Evolutionary conservation across 495 filamentous ascomycete species (phyloP).

Genomic region (Wilcoxina mikolae): DNA sequence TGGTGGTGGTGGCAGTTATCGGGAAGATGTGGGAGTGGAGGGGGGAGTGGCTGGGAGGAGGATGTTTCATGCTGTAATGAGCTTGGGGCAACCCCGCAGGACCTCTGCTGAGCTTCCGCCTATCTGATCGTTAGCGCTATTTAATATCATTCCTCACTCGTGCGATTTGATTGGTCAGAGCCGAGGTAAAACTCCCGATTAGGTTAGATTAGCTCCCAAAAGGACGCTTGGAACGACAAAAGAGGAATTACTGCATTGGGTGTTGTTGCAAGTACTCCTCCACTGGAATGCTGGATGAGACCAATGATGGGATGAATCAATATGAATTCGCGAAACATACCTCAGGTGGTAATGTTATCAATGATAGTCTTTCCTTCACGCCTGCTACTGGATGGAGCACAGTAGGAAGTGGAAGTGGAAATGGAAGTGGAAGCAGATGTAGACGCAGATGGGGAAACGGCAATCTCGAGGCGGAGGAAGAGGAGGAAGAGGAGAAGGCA

Average conservation of each 20-base stretch:
- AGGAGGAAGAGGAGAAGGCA: not conserved
- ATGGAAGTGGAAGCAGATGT: not conserved
- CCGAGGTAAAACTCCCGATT: not conserved
- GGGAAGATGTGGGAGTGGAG: not conserved
- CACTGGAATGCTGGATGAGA: not conserved
- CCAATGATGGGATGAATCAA: not conserved
- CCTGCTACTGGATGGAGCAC: not conserved
- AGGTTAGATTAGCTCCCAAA: not conserved
- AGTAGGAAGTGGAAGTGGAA: not conserved
- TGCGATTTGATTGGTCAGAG: not conserved
- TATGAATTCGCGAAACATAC: too few species aligned
- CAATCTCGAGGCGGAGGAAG: not conserved
- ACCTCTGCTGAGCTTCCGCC: not conserved
- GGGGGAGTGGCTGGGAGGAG: not conserved
- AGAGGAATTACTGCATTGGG: not conserved
- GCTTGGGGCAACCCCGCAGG: not conserved
- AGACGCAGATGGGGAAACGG: not conserved
- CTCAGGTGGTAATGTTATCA: not conserved
- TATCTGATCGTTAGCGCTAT: not conserved
- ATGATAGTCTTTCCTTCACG: not conserved
- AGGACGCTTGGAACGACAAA: not conserved
- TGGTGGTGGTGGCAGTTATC: not conserved
- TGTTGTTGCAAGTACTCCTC: not conserved
- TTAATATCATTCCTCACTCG: not conserved
- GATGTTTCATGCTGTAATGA: conserved; percentile 2